Percentiles rank a stretch among this genome's conserved stretches.
These are phyloP conservation scores for Cyberlindnera xishuangbannaensis DNA, from an alignment of 805 yeast species.

Conservation along the genomic window DNA sequence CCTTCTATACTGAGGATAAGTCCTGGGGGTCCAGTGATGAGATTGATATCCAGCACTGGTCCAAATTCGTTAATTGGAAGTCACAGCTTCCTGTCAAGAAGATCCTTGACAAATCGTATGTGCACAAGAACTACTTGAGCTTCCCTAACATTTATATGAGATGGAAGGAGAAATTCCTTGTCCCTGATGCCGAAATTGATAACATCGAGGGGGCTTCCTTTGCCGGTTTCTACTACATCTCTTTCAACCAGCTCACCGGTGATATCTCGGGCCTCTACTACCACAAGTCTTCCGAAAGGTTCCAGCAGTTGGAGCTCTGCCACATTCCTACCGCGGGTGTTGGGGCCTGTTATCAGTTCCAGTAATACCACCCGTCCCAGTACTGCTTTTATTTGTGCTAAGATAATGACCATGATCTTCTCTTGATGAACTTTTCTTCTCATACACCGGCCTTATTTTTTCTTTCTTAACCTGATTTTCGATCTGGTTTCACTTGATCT, in stretches of 20 bases:
- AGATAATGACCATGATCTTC: too few species aligned
- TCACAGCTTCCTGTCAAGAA: constrained; percentile 14
- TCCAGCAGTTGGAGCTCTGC: constrained; percentile 64
- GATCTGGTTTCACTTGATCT: too few species aligned
- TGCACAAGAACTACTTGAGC: constrained; percentile 27
- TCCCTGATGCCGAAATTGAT: constrained; percentile 63
- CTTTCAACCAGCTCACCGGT: constrained; percentile 74
- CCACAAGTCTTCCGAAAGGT: constrained; percentile 69
- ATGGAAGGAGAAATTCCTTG: constrained; percentile 88
- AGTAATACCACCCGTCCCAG: too few species aligned
- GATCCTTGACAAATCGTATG: constrained; percentile 15
- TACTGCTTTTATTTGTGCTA: too few species aligned
- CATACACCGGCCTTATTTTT: too few species aligned
- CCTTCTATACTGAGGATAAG: constrained; percentile 33
- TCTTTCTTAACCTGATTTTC: too few species aligned
- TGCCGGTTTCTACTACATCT: constrained; percentile 88
- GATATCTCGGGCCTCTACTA: constrained; percentile 75
- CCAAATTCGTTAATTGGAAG: constrained; percentile 45
- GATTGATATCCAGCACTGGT: constrained; percentile 63
- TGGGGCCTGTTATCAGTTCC: constrained; percentile 11
- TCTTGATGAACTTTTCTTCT: too few species aligned
- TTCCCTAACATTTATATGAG: constrained; percentile 72
- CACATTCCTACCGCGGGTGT: constrained; percentile 10
- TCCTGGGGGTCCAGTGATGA: constrained; percentile 57
- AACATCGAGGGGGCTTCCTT: constrained; percentile 68